Evolutionary conservation across 805 yeast genomes (phyloP).

Genomic region (Kodamaea lidongshanica): DNA sequence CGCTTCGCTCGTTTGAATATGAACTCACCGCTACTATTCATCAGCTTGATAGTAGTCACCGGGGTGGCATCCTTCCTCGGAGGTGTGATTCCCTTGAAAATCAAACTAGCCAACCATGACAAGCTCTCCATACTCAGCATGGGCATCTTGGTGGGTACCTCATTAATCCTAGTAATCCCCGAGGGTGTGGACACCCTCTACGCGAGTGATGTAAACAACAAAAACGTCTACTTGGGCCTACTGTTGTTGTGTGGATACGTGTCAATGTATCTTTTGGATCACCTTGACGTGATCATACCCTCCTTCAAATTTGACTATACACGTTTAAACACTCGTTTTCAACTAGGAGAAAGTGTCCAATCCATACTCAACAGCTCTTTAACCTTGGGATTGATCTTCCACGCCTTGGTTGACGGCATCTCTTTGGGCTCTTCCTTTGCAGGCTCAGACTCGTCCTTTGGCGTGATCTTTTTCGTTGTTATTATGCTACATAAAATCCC

Average conservation of each 20-base stretch:
- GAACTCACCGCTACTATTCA: too few species aligned
- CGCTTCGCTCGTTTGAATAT: too few species aligned
- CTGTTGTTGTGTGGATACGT: conserved; percentile 50
- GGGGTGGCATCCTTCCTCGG: conserved; percentile 14
- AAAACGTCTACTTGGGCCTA: conserved; percentile 31
- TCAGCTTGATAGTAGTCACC: too few species aligned
- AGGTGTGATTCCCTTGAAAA: conserved; percentile 23
- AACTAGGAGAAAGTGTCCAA: conserved; percentile 5
- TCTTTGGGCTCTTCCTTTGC: conserved; percentile 59
- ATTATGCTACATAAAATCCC: conserved; percentile 70
- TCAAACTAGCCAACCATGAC: conserved; percentile 26
- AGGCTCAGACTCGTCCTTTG: conserved; percentile 30
- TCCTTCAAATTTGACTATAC: conserved; percentile 8
- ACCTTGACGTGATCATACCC: conserved; percentile 12
- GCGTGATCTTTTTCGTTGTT: conserved; percentile 48
- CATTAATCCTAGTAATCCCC: conserved; percentile 55
- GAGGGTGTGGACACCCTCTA: conserved; percentile 52
- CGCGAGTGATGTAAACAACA: conserved; percentile 13
- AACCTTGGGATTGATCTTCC: conserved; percentile 59
- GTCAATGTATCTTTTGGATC: conserved; percentile 47
- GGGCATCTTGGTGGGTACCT: conserved; percentile 58
- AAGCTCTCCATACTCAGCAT: conserved; percentile 46
- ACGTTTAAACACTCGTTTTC: too few species aligned
- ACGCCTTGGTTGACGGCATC: conserved; percentile 67
- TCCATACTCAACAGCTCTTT: conserved; percentile 40